phyloP scores from a whole-genome alignment of 75 land plant genomes.

The Selaginella moellendorffii region DNA sequence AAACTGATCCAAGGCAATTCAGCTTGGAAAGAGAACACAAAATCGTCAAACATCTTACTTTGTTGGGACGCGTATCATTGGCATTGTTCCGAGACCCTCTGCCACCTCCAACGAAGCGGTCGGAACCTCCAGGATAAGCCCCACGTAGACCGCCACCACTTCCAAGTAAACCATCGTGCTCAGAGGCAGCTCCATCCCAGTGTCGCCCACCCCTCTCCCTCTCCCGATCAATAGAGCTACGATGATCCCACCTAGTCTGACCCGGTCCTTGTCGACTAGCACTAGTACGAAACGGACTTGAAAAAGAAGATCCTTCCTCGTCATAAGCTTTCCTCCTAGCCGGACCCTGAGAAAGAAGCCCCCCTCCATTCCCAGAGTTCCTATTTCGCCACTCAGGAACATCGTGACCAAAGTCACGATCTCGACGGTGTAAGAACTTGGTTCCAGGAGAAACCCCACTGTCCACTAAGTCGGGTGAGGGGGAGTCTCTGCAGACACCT shows the following conservation, averaged over 20 bases:
- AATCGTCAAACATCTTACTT: neutral
- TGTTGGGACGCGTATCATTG: neutral
- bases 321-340: too few relatives aligned
- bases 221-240: neutral
- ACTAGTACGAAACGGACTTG: neutral
- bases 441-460: neutral
- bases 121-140: neutral
- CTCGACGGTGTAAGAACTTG: neutral
- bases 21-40: neutral
- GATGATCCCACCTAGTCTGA: neutral
- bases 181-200: slow-evolving; percentile 15
- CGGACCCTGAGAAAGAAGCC: neutral
- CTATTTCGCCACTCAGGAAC: neutral
- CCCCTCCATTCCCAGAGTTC: neutral
- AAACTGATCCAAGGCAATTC: slow-evolving; percentile 23
- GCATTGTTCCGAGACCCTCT: neutral
- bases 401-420: neutral
- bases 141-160: slow-evolving; percentile 41
- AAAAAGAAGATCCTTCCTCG: too few relatives aligned
- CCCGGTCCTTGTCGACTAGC: neutral
- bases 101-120: neutral
- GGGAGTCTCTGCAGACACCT: neutral
- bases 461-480: neutral
- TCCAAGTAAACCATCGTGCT: slow-evolving; percentile 93
- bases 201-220: neutral